phyloP scores from a whole-genome alignment of 2,329 filamentous ascomycete species.

The Fusarium luffae region DNA sequence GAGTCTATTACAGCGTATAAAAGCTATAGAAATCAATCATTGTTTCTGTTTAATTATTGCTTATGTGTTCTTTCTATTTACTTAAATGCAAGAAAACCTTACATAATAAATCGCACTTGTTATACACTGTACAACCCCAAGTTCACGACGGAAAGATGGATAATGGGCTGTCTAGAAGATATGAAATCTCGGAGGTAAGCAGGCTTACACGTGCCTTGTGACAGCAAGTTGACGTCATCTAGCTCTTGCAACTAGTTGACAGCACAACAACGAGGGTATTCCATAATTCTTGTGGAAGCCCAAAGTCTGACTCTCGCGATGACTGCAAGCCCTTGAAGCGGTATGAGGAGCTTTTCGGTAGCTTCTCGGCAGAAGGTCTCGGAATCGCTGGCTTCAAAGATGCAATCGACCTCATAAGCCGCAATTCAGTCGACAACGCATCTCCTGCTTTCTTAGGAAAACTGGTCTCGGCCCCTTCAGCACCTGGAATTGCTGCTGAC shows the following conservation, averaged over 20 bases:
- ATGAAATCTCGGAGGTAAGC: not conserved
- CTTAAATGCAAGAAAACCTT: not conserved
- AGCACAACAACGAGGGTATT: not conserved
- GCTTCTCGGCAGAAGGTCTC: not conserved
- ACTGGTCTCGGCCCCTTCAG: not conserved
- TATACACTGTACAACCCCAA: not conserved
- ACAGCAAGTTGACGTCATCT: not conserved
- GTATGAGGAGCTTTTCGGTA: not conserved
- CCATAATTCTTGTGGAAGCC: not conserved
- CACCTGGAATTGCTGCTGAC: not conserved
- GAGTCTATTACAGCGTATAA: no score
- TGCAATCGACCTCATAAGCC: not conserved
- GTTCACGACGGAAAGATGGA: not conserved
- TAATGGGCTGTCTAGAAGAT: not conserved
- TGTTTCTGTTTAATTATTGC: no score
- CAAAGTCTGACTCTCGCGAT: not conserved
- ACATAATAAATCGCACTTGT: not conserved
- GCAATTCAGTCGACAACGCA: not conserved
- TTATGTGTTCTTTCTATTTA: no score
- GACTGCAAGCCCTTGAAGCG: not conserved
- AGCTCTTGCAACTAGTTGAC: not conserved
- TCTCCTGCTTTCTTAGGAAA: not conserved
- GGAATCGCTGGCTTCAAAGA: not conserved
- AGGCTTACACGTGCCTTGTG: accelerated
- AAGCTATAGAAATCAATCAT: not conserved